phyloP scores from a whole-genome alignment of 2,329 filamentous ascomycete species.

The Helminthosporium solani region DNA sequence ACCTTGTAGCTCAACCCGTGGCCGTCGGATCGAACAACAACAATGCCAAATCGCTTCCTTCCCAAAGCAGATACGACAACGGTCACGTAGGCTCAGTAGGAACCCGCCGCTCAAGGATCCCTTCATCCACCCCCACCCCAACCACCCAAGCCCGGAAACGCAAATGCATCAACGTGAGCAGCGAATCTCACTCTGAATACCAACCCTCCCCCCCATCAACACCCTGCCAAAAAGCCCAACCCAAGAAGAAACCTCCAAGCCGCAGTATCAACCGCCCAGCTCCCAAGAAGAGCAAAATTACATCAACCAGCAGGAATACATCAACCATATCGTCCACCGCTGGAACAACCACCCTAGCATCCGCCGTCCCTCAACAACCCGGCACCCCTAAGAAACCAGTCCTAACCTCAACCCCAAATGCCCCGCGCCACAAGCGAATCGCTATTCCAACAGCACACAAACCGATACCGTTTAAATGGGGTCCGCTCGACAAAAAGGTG shows the following conservation, averaged over 20 bases:
- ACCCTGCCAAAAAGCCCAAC: neutral
- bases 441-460: neutral
- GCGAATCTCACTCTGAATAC: conserved; percentile 9
- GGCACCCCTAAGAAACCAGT: too few species aligned
- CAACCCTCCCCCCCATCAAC: conserved; percentile 8
- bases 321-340: neutral
- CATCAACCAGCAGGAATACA: neutral
- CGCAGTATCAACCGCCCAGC: conserved; percentile 8
- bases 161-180: conserved; percentile 8
- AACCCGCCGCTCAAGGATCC: neutral
- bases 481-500: neutral
- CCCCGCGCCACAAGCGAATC: neutral
- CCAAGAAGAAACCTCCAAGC: neutral
- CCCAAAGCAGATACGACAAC: too few species aligned
- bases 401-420: too few species aligned
- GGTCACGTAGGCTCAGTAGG: conserved; percentile 1
- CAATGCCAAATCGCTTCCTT: too few species aligned
- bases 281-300: neutral
- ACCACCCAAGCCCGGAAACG: conserved; percentile 4
- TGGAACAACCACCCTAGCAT: too few species aligned
- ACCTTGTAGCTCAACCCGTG: too few species aligned
- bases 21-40: too few species aligned
- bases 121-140: neutral
- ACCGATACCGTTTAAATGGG: neutral
- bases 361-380: too few species aligned